Evolutionary conservation across 768 basidiomycete species (phyloP), one percentile per base, ranked within the genome.

Genomic region (Leccinum boreale): DNA sequence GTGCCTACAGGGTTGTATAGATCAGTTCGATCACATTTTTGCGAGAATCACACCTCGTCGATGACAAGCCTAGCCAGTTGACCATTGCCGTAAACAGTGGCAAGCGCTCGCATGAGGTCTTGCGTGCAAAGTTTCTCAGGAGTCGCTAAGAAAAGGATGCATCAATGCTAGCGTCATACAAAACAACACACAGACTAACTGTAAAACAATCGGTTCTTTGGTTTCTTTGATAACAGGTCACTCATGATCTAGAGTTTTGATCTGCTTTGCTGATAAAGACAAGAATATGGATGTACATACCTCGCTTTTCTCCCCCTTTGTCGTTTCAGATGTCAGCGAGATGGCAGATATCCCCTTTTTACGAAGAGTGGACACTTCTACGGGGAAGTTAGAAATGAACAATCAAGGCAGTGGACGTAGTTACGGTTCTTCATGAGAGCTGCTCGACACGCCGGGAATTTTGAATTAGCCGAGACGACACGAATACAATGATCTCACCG

Each of bases 391-490:
- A 60, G 44, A 39, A 58, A 10, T 45, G 35, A n/a, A 42, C 29
- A 28, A 33, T 5, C 8, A 14, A 6, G 17, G 28, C 42, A 35
- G 11, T 35, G 35, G 21, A 47, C 3, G 6, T 29, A 70, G 81
- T 70, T 62, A 89, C 90, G 91, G 65, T 92, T 86, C 70, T 87
- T 86, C 85, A 93, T 92, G 24, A 93, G 73, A 21, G 90, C 91
- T 91, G 58, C 29, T 46, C 39, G 24, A 48, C 29, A 26, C n/a
- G n/a, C n/a, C 9, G 26, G 26, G 19, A 7, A 10, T 12, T 12
- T 47, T 57, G 26, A 63, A 48, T 42, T 4, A 45, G 31, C 7
- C 8, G 10, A 46, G 28, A 26, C 33, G 33, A 49, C 8, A 36
- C 5, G 19, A 29, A 23, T 17, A 36, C 11, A 10, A 44, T 10